phyloP scores from a whole-genome alignment of 148 eudicot species.

The Fallopia convolvulus region DNA sequence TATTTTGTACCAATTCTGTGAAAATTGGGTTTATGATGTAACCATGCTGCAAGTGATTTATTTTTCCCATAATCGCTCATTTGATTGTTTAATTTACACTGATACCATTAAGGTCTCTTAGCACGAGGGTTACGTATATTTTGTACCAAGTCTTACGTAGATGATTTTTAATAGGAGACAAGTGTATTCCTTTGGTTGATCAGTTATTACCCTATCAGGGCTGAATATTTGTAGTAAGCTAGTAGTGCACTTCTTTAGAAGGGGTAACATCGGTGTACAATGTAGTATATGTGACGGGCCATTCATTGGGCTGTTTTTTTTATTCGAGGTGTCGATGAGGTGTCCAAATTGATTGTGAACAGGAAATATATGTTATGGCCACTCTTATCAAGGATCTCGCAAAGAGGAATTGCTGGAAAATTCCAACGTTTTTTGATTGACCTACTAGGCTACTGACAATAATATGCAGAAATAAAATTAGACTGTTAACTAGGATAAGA shows the following conservation, averaged over 20 bases:
- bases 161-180: neutral
- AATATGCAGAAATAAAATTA: too few relatives aligned
- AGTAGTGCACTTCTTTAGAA: neutral
- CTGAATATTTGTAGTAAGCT: neutral
- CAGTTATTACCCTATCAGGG: neutral
- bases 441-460: too few relatives aligned
- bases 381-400: too few relatives aligned
- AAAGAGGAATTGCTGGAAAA: too few relatives aligned
- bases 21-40: neutral
- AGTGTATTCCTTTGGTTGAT: neutral
- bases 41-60: neutral
- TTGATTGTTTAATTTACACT: neutral
- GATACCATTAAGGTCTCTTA: neutral
- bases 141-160: too few relatives aligned
- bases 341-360: neutral
- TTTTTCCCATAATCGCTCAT: neutral
- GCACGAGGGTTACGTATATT: neutral
- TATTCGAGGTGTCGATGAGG: neutral
- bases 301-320: neutral
- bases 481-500: too few relatives aligned
- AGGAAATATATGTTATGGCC: neutral
- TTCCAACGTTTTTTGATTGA: too few relatives aligned
- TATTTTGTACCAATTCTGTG: neutral
- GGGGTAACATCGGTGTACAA: neutral
- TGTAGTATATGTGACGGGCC: neutral